Base-by-base conservation (phyloP, 495 filamentous ascomycete species). In the Xylaria telfairii region DNA sequence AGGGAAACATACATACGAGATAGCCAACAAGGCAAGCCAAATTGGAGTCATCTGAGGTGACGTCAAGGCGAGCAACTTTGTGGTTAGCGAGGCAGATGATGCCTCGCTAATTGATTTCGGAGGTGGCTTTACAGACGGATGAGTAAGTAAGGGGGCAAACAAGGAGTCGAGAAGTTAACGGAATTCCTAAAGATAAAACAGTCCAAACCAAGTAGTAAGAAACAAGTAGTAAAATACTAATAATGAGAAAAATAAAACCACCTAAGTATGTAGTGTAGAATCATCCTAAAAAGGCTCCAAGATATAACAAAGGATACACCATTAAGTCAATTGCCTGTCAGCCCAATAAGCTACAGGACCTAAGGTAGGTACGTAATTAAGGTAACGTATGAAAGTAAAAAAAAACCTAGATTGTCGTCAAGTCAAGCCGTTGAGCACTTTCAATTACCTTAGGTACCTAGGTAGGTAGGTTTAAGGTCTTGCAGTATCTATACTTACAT, bases 331-430 rank as follows among this genome's bases (percentile, higher is more conserved):
- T 46, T 17, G n/a, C 42, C 6, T 46, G 4, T 46, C n/a, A 19
- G 42, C 42, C n/a, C 15, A 46, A 17, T 44, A 46, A 19, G 42
- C 17, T 46, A 46, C 10, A 67, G 32, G 41, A 57, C 56, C 30
- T 32, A 47, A 47, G 68, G 68, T 42, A 68, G n/a, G 28, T 65
- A 32, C 42, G 5, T 46, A 12, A n/a, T n/a, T n/a, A n/a, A n/a
- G 42, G 34, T 41, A 51, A 46, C 67, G 49, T 54, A 46, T 51
- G 26, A 65, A 70, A 21, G 68, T 70, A 70, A 70, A 70, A 60
- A 70, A 70, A 57, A 51, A 28, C 41, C n/a, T n/a, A n/a, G n/a
- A n/a, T n/a, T n/a, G n/a, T n/a, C n/a, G n/a, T n/a, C n/a, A n/a
- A n/a, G n/a, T n/a, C n/a, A n/a, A n/a, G n/a, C n/a, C n/a, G n/a